Evolutionary conservation across 2,329 filamentous ascomycete genomes (phyloP).

Genomic region (Botrytis deweyae): DNA sequence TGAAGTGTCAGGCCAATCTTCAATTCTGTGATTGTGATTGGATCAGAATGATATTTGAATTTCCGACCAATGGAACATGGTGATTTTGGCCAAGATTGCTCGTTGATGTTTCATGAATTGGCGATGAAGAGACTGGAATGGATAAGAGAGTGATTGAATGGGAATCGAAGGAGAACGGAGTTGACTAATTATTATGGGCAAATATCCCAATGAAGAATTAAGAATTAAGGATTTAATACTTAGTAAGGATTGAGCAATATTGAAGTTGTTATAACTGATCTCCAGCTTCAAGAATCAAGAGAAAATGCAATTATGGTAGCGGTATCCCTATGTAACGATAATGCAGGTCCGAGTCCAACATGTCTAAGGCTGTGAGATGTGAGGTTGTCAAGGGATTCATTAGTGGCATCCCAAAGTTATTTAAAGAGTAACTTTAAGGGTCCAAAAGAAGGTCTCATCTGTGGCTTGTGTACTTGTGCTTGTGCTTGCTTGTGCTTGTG

Average conservation of each 20-base stretch:
- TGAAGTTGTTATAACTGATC: not conserved
- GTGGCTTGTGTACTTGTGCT: not conserved
- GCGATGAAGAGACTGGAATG: not conserved
- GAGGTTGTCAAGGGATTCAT: not conserved
- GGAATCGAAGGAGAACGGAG: not conserved
- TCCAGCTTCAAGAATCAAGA: not conserved
- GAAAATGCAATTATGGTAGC: not conserved
- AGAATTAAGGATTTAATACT: not conserved
- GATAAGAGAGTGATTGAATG: not conserved
- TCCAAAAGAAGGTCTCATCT: not conserved
- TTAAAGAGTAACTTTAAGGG: not conserved
- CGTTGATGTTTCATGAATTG: not conserved
- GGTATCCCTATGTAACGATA: not conserved
- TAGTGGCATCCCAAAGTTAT: not conserved
- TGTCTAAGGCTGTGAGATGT: constrained; percentile 2
- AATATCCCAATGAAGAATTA: not conserved
- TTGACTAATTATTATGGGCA: not conserved
- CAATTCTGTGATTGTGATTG: not conserved
- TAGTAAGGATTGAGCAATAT: not conserved
- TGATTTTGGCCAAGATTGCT: not conserved
- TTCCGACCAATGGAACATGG: not conserved
- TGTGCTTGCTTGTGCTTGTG: not conserved
- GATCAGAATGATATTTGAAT: not conserved
- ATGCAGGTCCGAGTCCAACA: constrained; percentile 4
- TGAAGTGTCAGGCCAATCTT: constrained; percentile 6